Evolutionary conservation across 768 basidiomycete genomes (phyloP), one percentile per base, ranked within the genome.

Genomic region (Paxillus rubicundulus): DNA sequence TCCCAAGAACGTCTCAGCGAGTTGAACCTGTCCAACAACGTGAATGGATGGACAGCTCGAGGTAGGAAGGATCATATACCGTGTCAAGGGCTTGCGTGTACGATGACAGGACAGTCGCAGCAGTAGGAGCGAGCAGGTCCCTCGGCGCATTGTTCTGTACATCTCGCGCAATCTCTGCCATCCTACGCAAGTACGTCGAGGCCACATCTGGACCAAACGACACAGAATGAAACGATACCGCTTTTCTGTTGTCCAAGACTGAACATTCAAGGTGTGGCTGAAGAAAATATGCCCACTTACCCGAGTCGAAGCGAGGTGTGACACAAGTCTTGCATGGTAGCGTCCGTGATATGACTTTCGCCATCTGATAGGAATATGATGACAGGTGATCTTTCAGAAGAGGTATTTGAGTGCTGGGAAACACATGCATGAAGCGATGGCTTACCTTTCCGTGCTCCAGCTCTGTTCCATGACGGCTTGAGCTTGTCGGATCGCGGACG

Each of bases 1-100:
- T 39, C 75, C 75, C 14, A 81, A 63, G 72, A 82, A 82, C 3
- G 79, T 76, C 59, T 80, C 74, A 3, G 80, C 74, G 20, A 82
- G 70, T 49, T 70, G 73, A 24, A 81, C 72, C 80, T 81, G 46
- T n/a, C n/a, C 24, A 2, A 27, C 24, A 12, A 3, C 10, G n/a
- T n/a, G n/a, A n/a, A n/a, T n/a, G n/a, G n/a, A n/a, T n/a, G n/a
- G n/a, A n/a, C n/a, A n/a, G n/a, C n/a, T n/a, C n/a, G n/a, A n/a
- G n/a, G n/a, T n/a, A n/a, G n/a, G n/a, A n/a, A n/a, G n/a, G n/a
- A n/a, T n/a, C n/a, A n/a, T n/a, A n/a, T n/a, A 77, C 79, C 41
- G 76, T 73, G 57, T 78, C 73, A 2, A 78, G 66, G 4, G 78
- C 79, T 53, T 74, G 69, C 4, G 69, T 60, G 54, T 72, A 81